Conservation (phyloP, 2,329 filamentous ascomycete genomes). For the Aspergillus sp. region DNA sequence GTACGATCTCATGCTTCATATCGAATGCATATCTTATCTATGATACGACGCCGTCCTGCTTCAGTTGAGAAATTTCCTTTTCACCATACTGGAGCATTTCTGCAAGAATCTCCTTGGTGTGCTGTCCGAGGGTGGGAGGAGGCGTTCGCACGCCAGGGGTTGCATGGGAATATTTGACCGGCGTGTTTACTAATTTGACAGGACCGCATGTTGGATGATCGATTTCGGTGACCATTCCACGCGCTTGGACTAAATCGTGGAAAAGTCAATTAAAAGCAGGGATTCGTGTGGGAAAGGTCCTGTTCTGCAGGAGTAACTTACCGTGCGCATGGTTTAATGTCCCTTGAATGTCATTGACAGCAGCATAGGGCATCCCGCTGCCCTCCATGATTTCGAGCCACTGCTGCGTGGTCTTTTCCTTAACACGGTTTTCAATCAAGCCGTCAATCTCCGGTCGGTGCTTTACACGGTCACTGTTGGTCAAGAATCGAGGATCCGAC, state of each 20-base stretch:
- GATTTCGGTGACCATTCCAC: conserved; percentile 86
- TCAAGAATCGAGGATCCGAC: conserved; percentile 56
- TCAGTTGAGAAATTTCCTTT: conserved; percentile 62
- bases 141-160: conserved; percentile 72
- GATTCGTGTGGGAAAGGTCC: neutral
- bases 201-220: conserved; percentile 80
- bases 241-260: conserved; percentile 58
- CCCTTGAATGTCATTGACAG: conserved; percentile 87
- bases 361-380: conserved; percentile 90
- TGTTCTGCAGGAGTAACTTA: conserved; percentile 33
- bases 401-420: conserved; percentile 76
- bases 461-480: conserved; percentile 59
- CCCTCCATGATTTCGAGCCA: conserved; percentile 87
- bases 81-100: conserved; percentile 62
- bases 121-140: conserved; percentile 83
- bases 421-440: conserved; percentile 74
- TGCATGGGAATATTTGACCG: conserved; percentile 88
- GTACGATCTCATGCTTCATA: neutral
- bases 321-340: conserved; percentile 85
- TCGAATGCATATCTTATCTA: conserved; percentile 27
- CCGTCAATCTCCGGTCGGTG: conserved; percentile 76
- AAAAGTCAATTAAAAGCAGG: neutral
- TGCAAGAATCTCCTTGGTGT: conserved; percentile 74
- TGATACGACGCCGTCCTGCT: conserved; percentile 65
- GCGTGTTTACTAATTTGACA: conserved; percentile 88